Base-by-base conservation (phyloP, 2,329 filamentous ascomycete genomes). In the Fusarium nelsonii region DNA sequence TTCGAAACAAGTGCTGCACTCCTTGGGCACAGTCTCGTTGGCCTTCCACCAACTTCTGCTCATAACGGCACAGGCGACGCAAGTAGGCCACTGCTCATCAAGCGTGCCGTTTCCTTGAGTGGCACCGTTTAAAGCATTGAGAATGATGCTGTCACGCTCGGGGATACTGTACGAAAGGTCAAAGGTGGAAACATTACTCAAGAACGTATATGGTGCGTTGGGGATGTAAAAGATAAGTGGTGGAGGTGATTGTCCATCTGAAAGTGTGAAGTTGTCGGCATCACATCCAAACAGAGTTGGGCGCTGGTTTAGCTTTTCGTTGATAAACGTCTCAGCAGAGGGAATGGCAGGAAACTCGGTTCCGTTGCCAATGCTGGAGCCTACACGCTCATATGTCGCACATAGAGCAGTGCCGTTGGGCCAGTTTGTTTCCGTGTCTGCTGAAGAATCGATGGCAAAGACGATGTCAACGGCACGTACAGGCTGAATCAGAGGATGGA, bases 1-100 rank as follows among this genome's bases (percentile, higher is more conserved):
- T 12, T 83, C 71, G 78, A 97, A 98, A 82, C 96, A 99, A 41
- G 84, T 74, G 40, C 80, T 84, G 82, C 96, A 99, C 6, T 87
- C 88, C 1, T 85, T 83, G 0, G 95, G 95, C 1, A 94, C 85
- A 0, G 81, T 63, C 1, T 91, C 91, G 16, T 85, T 83, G 0
- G 92, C 94, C 49, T 93, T 87, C 66, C 88, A 84, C 70, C 95
- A 87, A 70, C 90, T 93, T 68, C 95, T 88, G 59, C 87, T 88
- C 28, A 98, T 84, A 20, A 97, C 89, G 6, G 95, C 96, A 79
- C 96, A 99, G n/a, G 89, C 93, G 4, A 97, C 91, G 73, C 95
- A 99, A 2, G 88, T 84, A 1, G 91, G 85, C 95, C 96, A 99
- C 64, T 91, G 80, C 4, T 80, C 72, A 75, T 97, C 91, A 4